Base-by-base conservation (phyloP, 139 green algal species). In the Klebsormidium nitens region DNA sequence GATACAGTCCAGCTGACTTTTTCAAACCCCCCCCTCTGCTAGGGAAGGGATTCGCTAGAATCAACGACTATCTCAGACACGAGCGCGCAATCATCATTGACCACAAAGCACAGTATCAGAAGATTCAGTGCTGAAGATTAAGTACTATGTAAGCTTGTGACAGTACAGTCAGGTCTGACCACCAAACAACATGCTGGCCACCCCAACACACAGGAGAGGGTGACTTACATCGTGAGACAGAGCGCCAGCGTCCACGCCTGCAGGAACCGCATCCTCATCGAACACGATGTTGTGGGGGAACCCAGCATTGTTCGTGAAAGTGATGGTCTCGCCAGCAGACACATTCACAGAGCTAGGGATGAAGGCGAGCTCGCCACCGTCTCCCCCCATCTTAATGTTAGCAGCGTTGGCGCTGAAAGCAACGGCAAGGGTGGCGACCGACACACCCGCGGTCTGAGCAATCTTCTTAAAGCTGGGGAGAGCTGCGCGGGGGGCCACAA, bases 251-350 rank as follows among this genome's bases (percentile, higher is more conserved):
- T 96, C 85, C 32, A 93, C 89, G 40, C 91, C 90, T 2, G 61
- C 52, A 35, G 90, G 90, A 61, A 94, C 78, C n/a, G 76, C 83
- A 50, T 95, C 91, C 90, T 96, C 91, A 76, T 96, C 91, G 82
- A 96, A 96, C 47, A 96, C 86, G 65, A 96, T 70, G 85, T 95
- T 95, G 89, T 95, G 81, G 64, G 77, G 81, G 78, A 84, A 90
- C 74, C 85, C 79, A 47, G 64, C 67, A 59, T 83, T 82, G 76
- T 83, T 85, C 49, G 69, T 62, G 49, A 73, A 96, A 72, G 77
- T 89, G 47, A 96, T 71, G 52, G 69, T 79, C 77, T 96, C 91
- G 77, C 91, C 91, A 26, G 84, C 63, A 39, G 76, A 85, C 55
- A 91, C 70, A 63, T 74, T 77, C 36, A 87, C 65, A 48, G 63